Percentiles rank a stretch among this genome's conserved stretches.
Conservation (phyloP, 1,139 yeast species). For the Suhomyces bolitotheri region DNA sequence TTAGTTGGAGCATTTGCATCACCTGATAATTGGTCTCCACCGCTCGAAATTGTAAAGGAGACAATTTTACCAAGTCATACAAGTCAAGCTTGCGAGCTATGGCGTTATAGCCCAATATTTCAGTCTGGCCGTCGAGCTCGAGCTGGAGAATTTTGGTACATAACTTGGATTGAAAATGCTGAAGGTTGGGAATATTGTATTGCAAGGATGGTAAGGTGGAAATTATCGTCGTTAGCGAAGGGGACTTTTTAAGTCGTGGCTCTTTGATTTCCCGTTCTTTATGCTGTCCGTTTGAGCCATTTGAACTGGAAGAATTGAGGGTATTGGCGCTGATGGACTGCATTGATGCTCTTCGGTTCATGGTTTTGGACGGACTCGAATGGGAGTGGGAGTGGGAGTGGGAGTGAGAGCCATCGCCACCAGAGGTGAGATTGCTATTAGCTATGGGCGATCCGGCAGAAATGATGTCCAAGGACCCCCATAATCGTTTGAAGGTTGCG, state of each 20-base stretch:
- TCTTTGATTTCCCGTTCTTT: background rate
- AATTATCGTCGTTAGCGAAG: background rate
- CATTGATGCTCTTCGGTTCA: constrained; percentile 3
- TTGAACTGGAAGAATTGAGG: background rate
- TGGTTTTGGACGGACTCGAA: background rate
- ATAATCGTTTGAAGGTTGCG: constrained; percentile 15
- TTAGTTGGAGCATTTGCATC: constrained; percentile 19
- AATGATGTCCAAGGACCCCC: constrained; percentile 18
- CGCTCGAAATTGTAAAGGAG: constrained; percentile 13
- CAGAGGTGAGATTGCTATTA: background rate
- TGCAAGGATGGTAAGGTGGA: constrained; percentile 8
- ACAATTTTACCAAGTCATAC: constrained; percentile 10
- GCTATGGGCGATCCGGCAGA: constrained; percentile 2
- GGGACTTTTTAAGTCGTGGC: background rate
- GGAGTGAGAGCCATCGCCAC: background rate
- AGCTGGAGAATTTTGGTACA: constrained; percentile 12
- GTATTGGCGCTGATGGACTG: constrained; percentile 2
- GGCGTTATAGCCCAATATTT: constrained; percentile 1
- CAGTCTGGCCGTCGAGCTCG: constrained; percentile 6
- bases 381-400: background rate
- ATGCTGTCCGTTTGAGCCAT: background rate
- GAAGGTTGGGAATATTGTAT: constrained; percentile 11
- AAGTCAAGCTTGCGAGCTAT: constrained; percentile 11
- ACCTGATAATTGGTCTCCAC: constrained; percentile 22
- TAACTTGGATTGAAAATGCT: constrained; percentile 9